phyloP scores from a whole-genome alignment of 2,329 filamentous ascomycete genomes.

The Ophiocordyceps robertsii region DNA sequence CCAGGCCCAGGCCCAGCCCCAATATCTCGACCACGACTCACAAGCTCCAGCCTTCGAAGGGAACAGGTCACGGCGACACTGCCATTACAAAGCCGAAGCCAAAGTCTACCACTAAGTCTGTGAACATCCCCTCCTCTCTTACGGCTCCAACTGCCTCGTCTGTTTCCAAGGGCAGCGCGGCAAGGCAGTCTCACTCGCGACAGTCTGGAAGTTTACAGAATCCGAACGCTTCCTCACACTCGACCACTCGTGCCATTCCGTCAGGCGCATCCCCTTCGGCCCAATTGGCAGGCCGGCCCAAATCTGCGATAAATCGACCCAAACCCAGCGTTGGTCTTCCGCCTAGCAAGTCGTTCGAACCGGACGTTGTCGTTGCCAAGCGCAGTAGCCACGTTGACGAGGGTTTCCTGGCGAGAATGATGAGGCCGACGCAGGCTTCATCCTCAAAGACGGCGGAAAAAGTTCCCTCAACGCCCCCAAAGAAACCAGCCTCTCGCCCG shows the following conservation, averaged over 20 bases:
- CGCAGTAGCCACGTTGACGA: conserved; percentile 48
- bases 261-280: conserved; percentile 2
- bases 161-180: conserved; percentile 38
- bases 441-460: conserved; percentile 57
- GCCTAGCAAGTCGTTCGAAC: conserved; percentile 32
- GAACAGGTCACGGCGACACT: conserved; percentile 21
- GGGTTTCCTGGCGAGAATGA: conserved; percentile 68
- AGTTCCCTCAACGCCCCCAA: conserved; percentile 33
- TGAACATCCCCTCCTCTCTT: conserved; percentile 52
- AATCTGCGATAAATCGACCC: conserved; percentile 27
- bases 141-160: conserved; percentile 59
- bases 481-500: conserved; percentile 15
- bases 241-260: conserved; percentile 13
- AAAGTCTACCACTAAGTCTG: conserved; percentile 56
- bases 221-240: conserved; percentile 21
- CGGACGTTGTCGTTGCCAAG: conserved; percentile 22
- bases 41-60: conserved; percentile 29
- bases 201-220: conserved; percentile 21
- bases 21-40: conserved; percentile 3
- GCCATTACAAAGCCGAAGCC: conserved; percentile 44
- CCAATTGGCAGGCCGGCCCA: conserved; percentile 28
- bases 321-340: conserved; percentile 44
- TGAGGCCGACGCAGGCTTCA: conserved; percentile 59
- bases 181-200: conserved; percentile 11
- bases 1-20: conserved; percentile 16